Base-by-base conservation (phyloP, 2,329 filamentous ascomycete species). In the Lachnellula suecica region DNA sequence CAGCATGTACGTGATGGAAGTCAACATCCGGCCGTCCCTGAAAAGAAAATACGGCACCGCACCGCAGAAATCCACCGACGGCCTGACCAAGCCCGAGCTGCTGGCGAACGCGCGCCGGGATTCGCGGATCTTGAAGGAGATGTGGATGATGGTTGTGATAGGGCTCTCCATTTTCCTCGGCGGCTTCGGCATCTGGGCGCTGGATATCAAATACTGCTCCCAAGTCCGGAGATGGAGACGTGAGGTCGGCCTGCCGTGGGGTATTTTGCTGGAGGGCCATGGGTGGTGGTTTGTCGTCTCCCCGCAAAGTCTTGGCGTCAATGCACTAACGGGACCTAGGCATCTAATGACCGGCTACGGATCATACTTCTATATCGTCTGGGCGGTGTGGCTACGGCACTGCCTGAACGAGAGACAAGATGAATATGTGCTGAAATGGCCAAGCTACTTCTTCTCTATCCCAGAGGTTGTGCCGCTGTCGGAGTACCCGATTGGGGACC, bases 341-440 rank as follows among this genome's bases (percentile, higher is more conserved):
- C 85, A 89, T 71, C 61, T 89, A n/a, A 83, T 88, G 79, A 89
- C 86, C 1, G 86, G 86, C 7, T 73, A 79, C 23, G 86, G 86
- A 19, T 85, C 85, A 13, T 89, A 89, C 65, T 82, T 81, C 60
- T 88, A 88, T 66, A 84, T 89, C 59, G 74, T 81, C 13, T 90
- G 87, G 85, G 86, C 84, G 13, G 82, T 88, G 37, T 88, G 85
- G 81, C 72, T 90, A 11, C 77, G 86, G 44, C 84, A 88, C 63
- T 87, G 85, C 61, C 68, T 89, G 50, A 88, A 89, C 62, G 77
- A 80, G 2, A 76, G 75, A 53, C 84, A 86, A 62, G 83, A 87
- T 31, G 81, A 88, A 63, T 89, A 81, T 63, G 73, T 80, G 51
- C 66, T 89, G 51, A 64, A 74, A 41, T 90, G 87, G 87, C 82